Base-by-base conservation (phyloP, 192 early-diverging fungal genomes). In the Dissophora globulifera region DNA sequence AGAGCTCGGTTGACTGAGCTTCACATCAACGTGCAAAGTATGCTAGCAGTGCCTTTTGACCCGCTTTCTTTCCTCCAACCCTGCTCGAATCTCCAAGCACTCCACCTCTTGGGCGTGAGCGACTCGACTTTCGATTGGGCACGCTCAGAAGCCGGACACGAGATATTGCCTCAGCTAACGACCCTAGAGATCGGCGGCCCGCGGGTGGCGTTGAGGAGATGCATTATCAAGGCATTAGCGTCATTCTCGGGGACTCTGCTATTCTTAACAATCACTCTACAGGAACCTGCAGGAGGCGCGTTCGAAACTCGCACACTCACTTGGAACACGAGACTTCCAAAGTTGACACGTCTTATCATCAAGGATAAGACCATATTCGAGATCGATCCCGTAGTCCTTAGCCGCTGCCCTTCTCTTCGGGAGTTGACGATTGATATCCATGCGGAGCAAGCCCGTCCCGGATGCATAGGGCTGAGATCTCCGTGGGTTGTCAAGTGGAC, bases 331-430 rank as follows among this genome's bases (percentile, higher is more conserved):
- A 3, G 0, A 3, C 42, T 58, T 19, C 57, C 57, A 6, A 23
- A 30, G 17, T 35, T 58, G 29, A 42, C 35, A 17, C 43, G 42
- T 30, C 42, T 58, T 13, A 30, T n/a, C 30, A 42, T 58, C 42
- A 58, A 58, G 42, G 29, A 58, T 43, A 58, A 47, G 42, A 43
- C 57, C 3, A 20, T 43, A 29, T 58, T 58, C 46, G 57, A 46
- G 41, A 30, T 58, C 29, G 27, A 58, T 26, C 40, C 27, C 2
- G 26, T 9, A 17, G 41, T 45, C 1, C 43, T 58, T 7, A 45
- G 32, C 25, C 0, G 17, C 17, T 58, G 57, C 32, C 57, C 57
- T 45, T 2, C 19, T 0, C 43, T 58, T 16, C 57, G 42, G 11
- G 13, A 13, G 7, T 27, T 58, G 4, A 58, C 57, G 11, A 22